These are phyloP conservation scores for Chaetomiaceae sp. DNA, from an alignment of 2,329 filamentous ascomycete species.

Conservation along the genomic window DNA sequence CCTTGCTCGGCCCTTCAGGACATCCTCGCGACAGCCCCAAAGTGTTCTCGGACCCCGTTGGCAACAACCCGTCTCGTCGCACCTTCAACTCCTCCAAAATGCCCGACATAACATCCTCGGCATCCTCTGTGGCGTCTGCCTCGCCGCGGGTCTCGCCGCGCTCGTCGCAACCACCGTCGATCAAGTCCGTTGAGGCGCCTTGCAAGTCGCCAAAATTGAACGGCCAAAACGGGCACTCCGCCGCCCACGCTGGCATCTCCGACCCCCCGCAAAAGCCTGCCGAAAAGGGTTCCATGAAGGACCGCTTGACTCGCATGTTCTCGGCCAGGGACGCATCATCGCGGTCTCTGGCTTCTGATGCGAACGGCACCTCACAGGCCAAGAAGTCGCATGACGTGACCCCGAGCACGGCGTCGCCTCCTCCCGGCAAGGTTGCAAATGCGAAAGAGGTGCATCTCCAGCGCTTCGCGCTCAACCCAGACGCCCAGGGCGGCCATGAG, in stretches of 20 bases:
- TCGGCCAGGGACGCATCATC: slow-evolving; percentile 50
- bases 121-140: slow-evolving; percentile 34
- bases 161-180: slow-evolving; percentile 47
- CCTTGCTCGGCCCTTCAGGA: neutral
- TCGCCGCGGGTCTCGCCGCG: slow-evolving; percentile 41
- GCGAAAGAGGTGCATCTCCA: slow-evolving; percentile 32
- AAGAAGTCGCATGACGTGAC: slow-evolving; percentile 14
- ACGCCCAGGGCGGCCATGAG: slow-evolving; percentile 67
- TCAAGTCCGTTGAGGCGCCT: slow-evolving; percentile 43
- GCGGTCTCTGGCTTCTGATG: slow-evolving; percentile 31
- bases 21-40: neutral
- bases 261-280: slow-evolving; percentile 37
- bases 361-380: slow-evolving; percentile 28
- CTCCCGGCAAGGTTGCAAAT: slow-evolving; percentile 33
- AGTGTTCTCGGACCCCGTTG: neutral
- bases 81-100: neutral
- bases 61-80: neutral
- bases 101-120: slow-evolving; percentile 31
- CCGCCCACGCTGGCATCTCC: slow-evolving; percentile 23
- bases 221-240: slow-evolving; percentile 37
- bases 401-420: slow-evolving; percentile 13
- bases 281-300: slow-evolving; percentile 60
- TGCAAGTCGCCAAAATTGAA: slow-evolving; percentile 38
- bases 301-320: slow-evolving; percentile 62
- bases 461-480: slow-evolving; percentile 49